Base-by-base conservation (phyloP, 139 green algal genomes). In the Gonium pectorale region DNA sequence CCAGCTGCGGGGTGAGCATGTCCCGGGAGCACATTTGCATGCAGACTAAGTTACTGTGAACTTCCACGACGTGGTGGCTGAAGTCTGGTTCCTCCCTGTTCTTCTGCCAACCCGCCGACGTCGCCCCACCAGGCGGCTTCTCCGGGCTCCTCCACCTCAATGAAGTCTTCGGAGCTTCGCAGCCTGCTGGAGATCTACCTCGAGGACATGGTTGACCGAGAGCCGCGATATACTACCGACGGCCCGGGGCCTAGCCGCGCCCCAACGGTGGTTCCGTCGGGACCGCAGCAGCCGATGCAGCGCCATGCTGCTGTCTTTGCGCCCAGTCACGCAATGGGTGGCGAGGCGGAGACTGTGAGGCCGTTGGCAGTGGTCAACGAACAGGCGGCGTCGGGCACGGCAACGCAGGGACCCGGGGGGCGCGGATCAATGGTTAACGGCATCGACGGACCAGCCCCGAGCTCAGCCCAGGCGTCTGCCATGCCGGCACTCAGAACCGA, bases 161-260 rank as follows among this genome's bases (percentile, higher is more conserved):
- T 83, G 7, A 54, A 43, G 19, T 83, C 77, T 5, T n/a, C 31
- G 1, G 77, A 73, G 62, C 41, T 83, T 6, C 77, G 77, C 17
- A 73, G 29, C 60, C 62, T 83, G 43, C 41, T 83, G 43, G 77
- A 31, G 21, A 35, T 83, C 8, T 83, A 83, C 62, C 62, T 83
- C 43, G 77, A 73, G 37, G 66, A 38, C 17, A 21, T 22, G 54
- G 54, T 15, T 22, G 54, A 22, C 17, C 17, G 54, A 27, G 22
- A 31, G 54, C 46, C 46, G n/a, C n/a, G n/a, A n/a, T n/a, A n/a
- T n/a, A n/a, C n/a, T n/a, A n/a, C n/a, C n/a, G n/a, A n/a, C n/a
- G n/a, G n/a, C n/a, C n/a, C n/a, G n/a, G n/a, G n/a, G n/a, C n/a
- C n/a, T n/a, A n/a, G n/a, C n/a, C n/a, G n/a, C n/a, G n/a, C n/a